These are phyloP conservation scores for Setomelanomma holmii DNA, from an alignment of 2,329 filamentous ascomycete genomes.

Conservation along the genomic window DNA sequence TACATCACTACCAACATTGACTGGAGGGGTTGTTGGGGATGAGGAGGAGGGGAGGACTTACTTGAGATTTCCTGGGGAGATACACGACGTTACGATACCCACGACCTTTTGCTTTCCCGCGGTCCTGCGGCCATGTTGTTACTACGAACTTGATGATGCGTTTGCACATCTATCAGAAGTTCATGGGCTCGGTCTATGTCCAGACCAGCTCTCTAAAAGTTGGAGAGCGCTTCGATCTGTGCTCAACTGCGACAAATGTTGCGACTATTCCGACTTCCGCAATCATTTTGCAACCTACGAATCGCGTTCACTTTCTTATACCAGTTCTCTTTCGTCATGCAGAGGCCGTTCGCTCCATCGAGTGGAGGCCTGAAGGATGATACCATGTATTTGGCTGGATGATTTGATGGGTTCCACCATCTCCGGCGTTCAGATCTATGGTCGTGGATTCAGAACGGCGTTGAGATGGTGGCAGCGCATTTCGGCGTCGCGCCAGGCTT, in stretches of 20 bases:
- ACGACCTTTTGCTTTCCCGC: conserved; percentile 37
- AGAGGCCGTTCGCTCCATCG: conserved; percentile 16
- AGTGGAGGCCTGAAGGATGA: conserved; percentile 34
- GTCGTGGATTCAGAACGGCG: conserved; percentile 19
- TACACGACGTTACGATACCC: conserved; percentile 46
- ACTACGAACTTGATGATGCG: conserved; percentile 33
- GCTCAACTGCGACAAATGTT: too few relatives aligned
- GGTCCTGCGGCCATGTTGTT: conserved; percentile 30
- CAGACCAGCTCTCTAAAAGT: conserved; percentile 30
- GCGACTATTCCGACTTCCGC: conserved; percentile 3
- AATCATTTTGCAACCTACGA: neutral
- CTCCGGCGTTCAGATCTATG: conserved; percentile 32
- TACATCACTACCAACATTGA: conserved; percentile 5
- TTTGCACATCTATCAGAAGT: conserved; percentile 38
- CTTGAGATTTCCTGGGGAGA: conserved; percentile 17
- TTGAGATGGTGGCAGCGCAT: conserved; percentile 25
- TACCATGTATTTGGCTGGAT: conserved; percentile 37
- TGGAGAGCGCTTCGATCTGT: too few relatives aligned
- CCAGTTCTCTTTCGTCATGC: conserved; percentile 9
- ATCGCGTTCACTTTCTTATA: conserved; percentile 10
- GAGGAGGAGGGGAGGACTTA: conserved; percentile 25
- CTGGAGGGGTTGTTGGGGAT: conserved; percentile 7
- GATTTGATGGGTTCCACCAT: conserved; percentile 28
- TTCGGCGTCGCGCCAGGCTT: conserved; percentile 17
- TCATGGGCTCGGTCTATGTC: conserved; percentile 16